These are phyloP conservation scores for Discostella stelligera DNA, from an alignment of 352 stramenopile genomes.

Conservation along the genomic window DNA sequence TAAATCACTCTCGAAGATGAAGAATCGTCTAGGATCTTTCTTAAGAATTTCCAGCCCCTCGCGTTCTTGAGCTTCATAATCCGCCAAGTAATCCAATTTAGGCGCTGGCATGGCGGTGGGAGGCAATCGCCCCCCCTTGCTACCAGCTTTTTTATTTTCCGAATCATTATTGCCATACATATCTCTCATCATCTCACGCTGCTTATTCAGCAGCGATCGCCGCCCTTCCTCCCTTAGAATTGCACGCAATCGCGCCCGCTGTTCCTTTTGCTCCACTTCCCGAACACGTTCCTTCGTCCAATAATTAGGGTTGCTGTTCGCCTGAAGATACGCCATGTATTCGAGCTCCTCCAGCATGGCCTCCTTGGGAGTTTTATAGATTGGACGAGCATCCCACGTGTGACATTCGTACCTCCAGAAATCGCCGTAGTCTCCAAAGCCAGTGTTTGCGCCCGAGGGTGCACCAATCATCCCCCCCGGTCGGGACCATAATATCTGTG, in stretches of 20 bases:
- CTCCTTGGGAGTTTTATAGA: conserved; percentile 63
- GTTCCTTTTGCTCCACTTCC: conserved; percentile 46
- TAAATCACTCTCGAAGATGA: conserved; percentile 67
- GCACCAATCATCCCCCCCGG: conserved; percentile 61
- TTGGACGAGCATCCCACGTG: conserved; percentile 62
- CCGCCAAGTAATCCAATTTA: conserved; percentile 61
- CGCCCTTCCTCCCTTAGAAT: conserved; percentile 61
- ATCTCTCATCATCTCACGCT: conserved; percentile 64
- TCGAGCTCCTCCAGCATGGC: conserved; percentile 62
- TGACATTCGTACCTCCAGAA: conserved; percentile 79
- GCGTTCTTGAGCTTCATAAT: conserved; percentile 68
- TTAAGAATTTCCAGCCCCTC: conserved; percentile 66
- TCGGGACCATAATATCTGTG: conserved; percentile 67
- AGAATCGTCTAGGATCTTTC: conserved; percentile 74
- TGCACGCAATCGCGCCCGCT: conserved; percentile 64
- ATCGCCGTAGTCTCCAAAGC: conserved; percentile 57
- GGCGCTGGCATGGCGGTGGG: conserved; percentile 56
- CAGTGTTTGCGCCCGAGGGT: conserved; percentile 35
- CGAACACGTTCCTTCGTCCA: conserved; percentile 66
- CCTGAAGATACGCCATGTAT: conserved; percentile 61
- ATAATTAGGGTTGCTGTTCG: conserved; percentile 61
- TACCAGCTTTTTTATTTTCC: conserved; percentile 22
- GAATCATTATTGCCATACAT: conserved; percentile 38
- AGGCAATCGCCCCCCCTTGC: conserved; percentile 25
- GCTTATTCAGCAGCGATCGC: conserved; percentile 58